Percentiles rank a stretch among this genome's conserved stretches.
Conservation (phyloP, 345 rosid species). For the Eutrema yunnanense region DNA sequence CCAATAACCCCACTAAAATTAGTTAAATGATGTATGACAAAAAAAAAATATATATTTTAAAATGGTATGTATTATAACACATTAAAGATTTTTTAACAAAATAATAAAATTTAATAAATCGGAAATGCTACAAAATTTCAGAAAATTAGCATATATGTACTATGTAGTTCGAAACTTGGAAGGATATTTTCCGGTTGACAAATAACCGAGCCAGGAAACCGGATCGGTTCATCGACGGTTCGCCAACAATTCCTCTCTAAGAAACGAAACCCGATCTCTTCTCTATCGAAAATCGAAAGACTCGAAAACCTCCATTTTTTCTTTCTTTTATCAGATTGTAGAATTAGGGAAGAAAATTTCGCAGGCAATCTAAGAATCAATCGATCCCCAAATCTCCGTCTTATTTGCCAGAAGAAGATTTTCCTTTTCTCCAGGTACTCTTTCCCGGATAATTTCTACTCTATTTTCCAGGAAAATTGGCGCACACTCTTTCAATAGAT, state of each 20-base stretch:
- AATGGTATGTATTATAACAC: too few species aligned
- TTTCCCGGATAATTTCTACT: neutral
- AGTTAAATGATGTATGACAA: too few species aligned
- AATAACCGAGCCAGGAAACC: neutral
- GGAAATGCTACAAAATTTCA: too few species aligned
- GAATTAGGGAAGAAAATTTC: conserved; percentile 1
- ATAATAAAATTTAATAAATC: too few species aligned
- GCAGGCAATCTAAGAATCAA: conserved; percentile 24
- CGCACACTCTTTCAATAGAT: neutral
- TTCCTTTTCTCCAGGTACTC: conserved; percentile 22
- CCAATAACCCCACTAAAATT: too few species aligned
- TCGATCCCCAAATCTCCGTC: neutral
- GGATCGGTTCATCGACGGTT: conserved; percentile 8
- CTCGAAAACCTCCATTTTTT: neutral
- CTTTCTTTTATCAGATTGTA: neutral
- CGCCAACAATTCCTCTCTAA: neutral
- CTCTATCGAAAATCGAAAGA: neutral
- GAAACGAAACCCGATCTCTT: conserved; percentile 9
- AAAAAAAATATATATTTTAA: too few species aligned
- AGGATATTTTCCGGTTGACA: neutral
- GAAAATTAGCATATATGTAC: too few species aligned
- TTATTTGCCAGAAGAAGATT: conserved; percentile 2
- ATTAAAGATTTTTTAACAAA: too few species aligned
- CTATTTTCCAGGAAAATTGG: neutral
- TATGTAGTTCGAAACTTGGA: neutral